A percentile compares a stretch with the other conserved stretches of the same genome.
phyloP scores from a whole-genome alignment of 108 stramenopile genomes.

The Licmophora abbreviata region DNA sequence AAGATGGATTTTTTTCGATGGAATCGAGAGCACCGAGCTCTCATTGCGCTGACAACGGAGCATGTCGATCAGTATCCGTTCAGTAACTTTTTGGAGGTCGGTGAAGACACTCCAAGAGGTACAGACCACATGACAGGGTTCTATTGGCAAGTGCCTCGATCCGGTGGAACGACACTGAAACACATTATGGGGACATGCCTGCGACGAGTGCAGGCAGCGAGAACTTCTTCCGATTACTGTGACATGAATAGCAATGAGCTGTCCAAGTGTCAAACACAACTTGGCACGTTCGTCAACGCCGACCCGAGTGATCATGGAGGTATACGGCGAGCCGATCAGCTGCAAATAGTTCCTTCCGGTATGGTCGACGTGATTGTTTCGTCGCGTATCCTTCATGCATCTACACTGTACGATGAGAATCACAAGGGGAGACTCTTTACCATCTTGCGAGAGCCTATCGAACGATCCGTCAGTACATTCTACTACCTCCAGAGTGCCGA shows the following conservation, averaged over 20 bases:
- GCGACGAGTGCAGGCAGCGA: background rate
- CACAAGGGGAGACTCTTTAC: constrained; percentile 28
- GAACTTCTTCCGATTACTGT: constrained; percentile 6
- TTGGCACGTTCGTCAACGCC: constrained; percentile 26
- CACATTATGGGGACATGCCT: constrained; percentile 10
- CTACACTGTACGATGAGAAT: constrained; percentile 20
- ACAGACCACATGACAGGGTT: constrained; percentile 2
- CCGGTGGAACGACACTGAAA: constrained; percentile 15
- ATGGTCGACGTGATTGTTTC: constrained; percentile 38
- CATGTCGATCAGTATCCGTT: constrained; percentile 9
- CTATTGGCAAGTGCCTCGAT: constrained; percentile 16
- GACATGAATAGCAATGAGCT: background rate
- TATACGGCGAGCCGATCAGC: constrained; percentile 20
- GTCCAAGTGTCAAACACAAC: constrained; percentile 4
- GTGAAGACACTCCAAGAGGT: background rate
- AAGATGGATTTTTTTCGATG: too few relatives aligned
- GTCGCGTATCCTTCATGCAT: constrained; percentile 24
- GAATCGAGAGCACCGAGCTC: too few relatives aligned
- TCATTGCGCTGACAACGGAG: constrained; percentile 1
- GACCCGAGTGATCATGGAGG: constrained; percentile 30
- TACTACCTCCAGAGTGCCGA: constrained; percentile 30
- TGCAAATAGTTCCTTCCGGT: constrained; percentile 19
- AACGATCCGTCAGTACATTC: constrained; percentile 25
- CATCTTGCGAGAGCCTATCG: constrained; percentile 31
- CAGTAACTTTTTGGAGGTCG: constrained; percentile 4